phyloP scores from a whole-genome alignment of 768 basidiomycete species.

The Cantharellus cinnabarinus region DNA sequence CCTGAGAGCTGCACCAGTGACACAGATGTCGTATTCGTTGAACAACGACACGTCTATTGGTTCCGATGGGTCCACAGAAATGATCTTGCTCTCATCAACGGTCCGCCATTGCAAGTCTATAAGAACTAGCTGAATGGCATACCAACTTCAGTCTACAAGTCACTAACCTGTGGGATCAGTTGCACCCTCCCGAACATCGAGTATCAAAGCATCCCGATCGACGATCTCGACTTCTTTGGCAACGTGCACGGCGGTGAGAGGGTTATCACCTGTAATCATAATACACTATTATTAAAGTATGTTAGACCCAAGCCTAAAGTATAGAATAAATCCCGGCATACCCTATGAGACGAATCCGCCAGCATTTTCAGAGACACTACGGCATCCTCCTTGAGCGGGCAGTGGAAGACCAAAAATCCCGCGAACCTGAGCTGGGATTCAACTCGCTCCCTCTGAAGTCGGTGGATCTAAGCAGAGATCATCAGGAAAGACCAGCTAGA shows the following conservation, averaged over 20 bases:
- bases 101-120: conserved; percentile 80
- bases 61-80: conserved; percentile 60
- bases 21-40: conserved; percentile 82
- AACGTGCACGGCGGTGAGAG: conserved; percentile 89
- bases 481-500: neutral
- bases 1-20: conserved; percentile 85
- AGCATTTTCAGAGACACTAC: conserved; percentile 82
- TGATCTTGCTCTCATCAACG: conserved; percentile 78
- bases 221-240: conserved; percentile 94
- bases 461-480: conserved; percentile 46
- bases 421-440: conserved; percentile 66
- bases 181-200: conserved; percentile 74
- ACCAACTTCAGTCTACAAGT: neutral
- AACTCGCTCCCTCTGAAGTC: conserved; percentile 57
- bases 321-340: conserved; percentile 24
- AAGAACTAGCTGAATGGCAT: conserved; percentile 1
- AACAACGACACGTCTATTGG: conserved; percentile 65
- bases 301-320: neutral
- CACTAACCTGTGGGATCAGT: conserved; percentile 43
- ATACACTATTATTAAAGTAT: conserved; percentile 42
- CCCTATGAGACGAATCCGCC: conserved; percentile 87
- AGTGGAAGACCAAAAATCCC: conserved; percentile 98
- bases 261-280: conserved; percentile 99
- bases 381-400: conserved; percentile 87
- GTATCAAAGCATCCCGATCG: conserved; percentile 80